These are phyloP conservation scores for Mycosphaerella sp. DNA, from an alignment of 2,329 filamentous ascomycete species.

Conservation along the genomic window DNA sequence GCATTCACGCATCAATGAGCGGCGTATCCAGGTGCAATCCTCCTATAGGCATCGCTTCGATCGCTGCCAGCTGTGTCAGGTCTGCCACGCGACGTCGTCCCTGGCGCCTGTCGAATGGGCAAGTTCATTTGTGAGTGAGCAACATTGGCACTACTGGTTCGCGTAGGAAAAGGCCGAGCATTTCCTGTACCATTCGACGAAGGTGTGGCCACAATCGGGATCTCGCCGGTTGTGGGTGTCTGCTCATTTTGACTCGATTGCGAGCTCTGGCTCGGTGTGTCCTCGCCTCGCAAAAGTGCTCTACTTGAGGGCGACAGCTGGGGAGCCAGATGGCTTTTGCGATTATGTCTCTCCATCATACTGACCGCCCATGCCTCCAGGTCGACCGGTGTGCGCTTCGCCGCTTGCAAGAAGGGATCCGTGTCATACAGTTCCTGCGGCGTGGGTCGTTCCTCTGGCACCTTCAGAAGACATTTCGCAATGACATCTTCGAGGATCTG, in stretches of 20 bases:
- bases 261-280: slow-evolving; percentile 24
- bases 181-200: slow-evolving; percentile 23
- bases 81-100: slow-evolving; percentile 18
- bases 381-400: slow-evolving; percentile 92
- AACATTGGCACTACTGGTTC: slow-evolving; percentile 38
- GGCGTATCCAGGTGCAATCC: slow-evolving; percentile 26
- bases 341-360: slow-evolving; percentile 91
- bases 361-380: slow-evolving; percentile 88
- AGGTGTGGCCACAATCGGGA: slow-evolving; percentile 26
- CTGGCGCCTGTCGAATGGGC: slow-evolving; percentile 41
- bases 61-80: slow-evolving; percentile 29
- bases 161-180: slow-evolving; percentile 38
- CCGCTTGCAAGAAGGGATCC: slow-evolving; percentile 91
- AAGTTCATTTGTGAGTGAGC: slow-evolving; percentile 37
- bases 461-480: slow-evolving; percentile 88
- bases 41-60: slow-evolving; percentile 25
- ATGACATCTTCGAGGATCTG: slow-evolving; percentile 94
- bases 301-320: slow-evolving; percentile 72
- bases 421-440: slow-evolving; percentile 89
- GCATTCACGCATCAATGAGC: slow-evolving; percentile 3
- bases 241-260: slow-evolving; percentile 19
- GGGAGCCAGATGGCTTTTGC: slow-evolving; percentile 85
- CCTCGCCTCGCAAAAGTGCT: slow-evolving; percentile 57
- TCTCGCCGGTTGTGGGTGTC: slow-evolving; percentile 30
- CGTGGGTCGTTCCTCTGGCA: slow-evolving; percentile 80